Conservation (phyloP, 1,284 basidiomycete species). For the Xanthoconium separans region DNA sequence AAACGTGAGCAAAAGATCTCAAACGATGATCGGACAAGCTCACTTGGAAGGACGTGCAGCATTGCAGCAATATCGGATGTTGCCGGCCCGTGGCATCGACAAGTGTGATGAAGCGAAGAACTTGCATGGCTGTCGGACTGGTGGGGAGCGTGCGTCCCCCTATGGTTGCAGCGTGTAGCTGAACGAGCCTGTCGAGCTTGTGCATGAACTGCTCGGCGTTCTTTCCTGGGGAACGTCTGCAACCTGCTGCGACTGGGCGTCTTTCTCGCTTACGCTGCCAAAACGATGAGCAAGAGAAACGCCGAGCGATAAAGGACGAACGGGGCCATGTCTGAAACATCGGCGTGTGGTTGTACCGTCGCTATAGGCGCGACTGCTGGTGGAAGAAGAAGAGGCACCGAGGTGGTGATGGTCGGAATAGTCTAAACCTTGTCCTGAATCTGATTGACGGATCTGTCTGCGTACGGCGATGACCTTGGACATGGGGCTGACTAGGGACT, state of each 20-base stretch:
- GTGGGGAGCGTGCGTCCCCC: slow-evolving; percentile 3
- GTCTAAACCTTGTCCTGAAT: slow-evolving; percentile 17
- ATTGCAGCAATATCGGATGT: slow-evolving; percentile 27
- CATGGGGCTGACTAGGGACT: slow-evolving; percentile 16
- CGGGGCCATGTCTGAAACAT: slow-evolving; percentile 10
- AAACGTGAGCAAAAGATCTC: neutral
- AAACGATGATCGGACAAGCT: neutral
- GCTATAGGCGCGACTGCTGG: neutral
- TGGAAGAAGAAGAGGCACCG: slow-evolving; percentile 2
- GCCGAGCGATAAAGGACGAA: slow-evolving; percentile 5
- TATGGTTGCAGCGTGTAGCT: slow-evolving; percentile 19
- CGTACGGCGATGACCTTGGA: slow-evolving; percentile 26
- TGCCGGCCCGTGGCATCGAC: slow-evolving; percentile 26
- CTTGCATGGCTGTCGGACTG: slow-evolving; percentile 24
- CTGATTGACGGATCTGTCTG: slow-evolving; percentile 13
- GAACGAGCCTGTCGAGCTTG: slow-evolving; percentile 23
- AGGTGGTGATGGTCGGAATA: slow-evolving; percentile 10
- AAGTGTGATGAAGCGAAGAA: slow-evolving; percentile 23
- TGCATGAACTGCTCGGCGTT: slow-evolving; percentile 18
- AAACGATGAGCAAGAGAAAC: neutral
- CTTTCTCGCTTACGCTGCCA: slow-evolving; percentile 22
- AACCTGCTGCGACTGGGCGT: neutral
- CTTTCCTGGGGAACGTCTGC: slow-evolving; percentile 11
- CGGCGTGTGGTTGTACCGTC: slow-evolving; percentile 4
- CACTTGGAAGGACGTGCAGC: slow-evolving; percentile 28